phyloP scores from a whole-genome alignment of 2,329 filamentous ascomycete genomes.

The Talaromyces sp. region DNA sequence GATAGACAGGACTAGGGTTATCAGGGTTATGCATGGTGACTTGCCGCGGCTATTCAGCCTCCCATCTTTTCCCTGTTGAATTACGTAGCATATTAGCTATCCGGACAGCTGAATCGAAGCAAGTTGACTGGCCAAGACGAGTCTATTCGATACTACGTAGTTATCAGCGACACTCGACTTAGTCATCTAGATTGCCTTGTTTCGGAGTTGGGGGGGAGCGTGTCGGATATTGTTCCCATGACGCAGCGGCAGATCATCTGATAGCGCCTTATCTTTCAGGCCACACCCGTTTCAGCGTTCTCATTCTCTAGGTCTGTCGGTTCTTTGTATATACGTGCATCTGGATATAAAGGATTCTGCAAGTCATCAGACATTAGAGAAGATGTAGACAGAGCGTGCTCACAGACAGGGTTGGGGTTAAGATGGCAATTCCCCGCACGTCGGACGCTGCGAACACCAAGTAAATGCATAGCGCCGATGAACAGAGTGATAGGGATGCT shows the following conservation, averaged over 20 bases:
- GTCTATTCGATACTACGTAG: background rate
- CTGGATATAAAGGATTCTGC: background rate
- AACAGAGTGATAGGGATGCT: background rate
- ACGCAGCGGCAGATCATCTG: slow-evolving; percentile 4
- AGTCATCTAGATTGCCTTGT: background rate
- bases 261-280: background rate
- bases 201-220: background rate
- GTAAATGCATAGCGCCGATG: background rate
- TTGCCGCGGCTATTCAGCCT: background rate
- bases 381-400: background rate
- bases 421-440: background rate
- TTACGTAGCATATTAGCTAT: background rate
- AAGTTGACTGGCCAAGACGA: background rate
- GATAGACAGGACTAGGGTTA: background rate
- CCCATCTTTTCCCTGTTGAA: background rate
- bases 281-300: background rate
- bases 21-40: background rate
- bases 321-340: background rate
- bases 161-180: background rate
- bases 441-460: background rate
- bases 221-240: background rate
- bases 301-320: background rate
- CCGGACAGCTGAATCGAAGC: background rate
- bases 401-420: background rate
- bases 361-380: background rate